These are phyloP conservation scores for Cryptococcus sp. DNA, from an alignment of 1,284 basidiomycete genomes.

Conservation along the genomic window DNA sequence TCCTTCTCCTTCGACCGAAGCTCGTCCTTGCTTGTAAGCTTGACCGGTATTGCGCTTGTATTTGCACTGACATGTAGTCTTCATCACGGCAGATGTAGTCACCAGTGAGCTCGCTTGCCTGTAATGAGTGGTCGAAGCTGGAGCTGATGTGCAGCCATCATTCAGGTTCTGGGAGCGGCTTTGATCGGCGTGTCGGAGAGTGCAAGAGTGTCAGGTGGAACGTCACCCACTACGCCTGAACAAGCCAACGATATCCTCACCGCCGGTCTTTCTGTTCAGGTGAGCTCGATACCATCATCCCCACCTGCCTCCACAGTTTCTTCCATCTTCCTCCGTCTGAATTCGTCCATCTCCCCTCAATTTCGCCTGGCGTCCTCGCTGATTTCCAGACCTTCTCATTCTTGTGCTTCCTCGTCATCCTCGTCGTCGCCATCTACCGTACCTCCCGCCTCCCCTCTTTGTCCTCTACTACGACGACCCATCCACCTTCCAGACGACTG, in stretches of 20 bases:
- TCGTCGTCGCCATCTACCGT: slow-evolving; percentile 23
- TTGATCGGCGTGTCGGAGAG: slow-evolving; percentile 47
- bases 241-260: slow-evolving; percentile 47
- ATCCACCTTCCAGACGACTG: slow-evolving; percentile 2
- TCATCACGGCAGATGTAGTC: slow-evolving; percentile 42
- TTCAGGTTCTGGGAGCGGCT: slow-evolving; percentile 47
- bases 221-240: slow-evolving; percentile 28
- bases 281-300: slow-evolving; percentile 10
- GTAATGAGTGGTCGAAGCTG: background rate
- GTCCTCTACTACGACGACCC: background rate
- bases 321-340: no score
- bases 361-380: background rate
- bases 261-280: slow-evolving; percentile 46
- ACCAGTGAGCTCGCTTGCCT: slow-evolving; percentile 19
- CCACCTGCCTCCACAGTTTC: no score
- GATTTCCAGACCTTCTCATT: slow-evolving; percentile 36
- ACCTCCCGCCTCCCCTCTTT: background rate
- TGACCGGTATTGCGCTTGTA: background rate
- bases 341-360: background rate
- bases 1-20: slow-evolving; percentile 31
- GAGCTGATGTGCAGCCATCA: slow-evolving; percentile 19
- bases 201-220: slow-evolving; percentile 18
- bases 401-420: slow-evolving; percentile 36
- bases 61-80: slow-evolving; percentile 19
- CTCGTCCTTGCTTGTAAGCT: slow-evolving; percentile 30